Evolutionary conservation across 2,329 filamentous ascomycete species (phyloP).

Genomic region (Podosphaera xanthii): DNA sequence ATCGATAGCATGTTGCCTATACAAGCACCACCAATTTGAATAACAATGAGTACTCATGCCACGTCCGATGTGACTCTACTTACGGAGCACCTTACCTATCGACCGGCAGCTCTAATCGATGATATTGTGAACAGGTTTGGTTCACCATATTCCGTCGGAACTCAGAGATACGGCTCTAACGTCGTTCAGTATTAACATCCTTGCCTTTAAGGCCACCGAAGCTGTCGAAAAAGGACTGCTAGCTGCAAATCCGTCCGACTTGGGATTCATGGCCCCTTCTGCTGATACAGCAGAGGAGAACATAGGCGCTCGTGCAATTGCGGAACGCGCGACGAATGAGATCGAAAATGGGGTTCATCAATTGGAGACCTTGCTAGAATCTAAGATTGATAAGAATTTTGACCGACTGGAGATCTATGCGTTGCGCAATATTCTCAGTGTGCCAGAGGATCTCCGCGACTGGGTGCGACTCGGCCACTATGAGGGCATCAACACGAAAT

Average conservation of each 20-base stretch:
- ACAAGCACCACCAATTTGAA: too few species aligned
- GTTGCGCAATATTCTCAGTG: slow-evolving; percentile 60
- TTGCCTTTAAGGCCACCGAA: slow-evolving; percentile 74
- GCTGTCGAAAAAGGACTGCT: slow-evolving; percentile 68
- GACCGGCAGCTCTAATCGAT: slow-evolving; percentile 84
- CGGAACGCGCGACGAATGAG: slow-evolving; percentile 35
- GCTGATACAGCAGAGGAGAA: slow-evolving; percentile 19
- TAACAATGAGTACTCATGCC: too few species aligned
- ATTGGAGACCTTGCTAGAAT: slow-evolving; percentile 60
- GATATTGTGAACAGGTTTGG: slow-evolving; percentile 69
- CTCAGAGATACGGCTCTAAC: background rate
- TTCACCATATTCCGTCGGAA: background rate
- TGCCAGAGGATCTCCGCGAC: slow-evolving; percentile 45
- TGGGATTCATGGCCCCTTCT: slow-evolving; percentile 51
- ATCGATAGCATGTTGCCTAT: too few species aligned
- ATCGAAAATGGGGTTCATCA: slow-evolving; percentile 77
- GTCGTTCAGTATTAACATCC: slow-evolving; percentile 47
- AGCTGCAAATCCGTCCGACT: slow-evolving; percentile 43
- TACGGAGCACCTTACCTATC: slow-evolving; percentile 90
- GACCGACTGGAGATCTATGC: slow-evolving; percentile 79
- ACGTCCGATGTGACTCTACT: too few species aligned
- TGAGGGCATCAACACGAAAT: slow-evolving; percentile 22
- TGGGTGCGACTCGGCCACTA: slow-evolving; percentile 78
- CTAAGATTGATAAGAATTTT: slow-evolving; percentile 64
- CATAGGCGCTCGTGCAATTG: slow-evolving; percentile 18